Base-by-base conservation (phyloP, 441 rosid genomes). In the Corymbia citriodora region DNA sequence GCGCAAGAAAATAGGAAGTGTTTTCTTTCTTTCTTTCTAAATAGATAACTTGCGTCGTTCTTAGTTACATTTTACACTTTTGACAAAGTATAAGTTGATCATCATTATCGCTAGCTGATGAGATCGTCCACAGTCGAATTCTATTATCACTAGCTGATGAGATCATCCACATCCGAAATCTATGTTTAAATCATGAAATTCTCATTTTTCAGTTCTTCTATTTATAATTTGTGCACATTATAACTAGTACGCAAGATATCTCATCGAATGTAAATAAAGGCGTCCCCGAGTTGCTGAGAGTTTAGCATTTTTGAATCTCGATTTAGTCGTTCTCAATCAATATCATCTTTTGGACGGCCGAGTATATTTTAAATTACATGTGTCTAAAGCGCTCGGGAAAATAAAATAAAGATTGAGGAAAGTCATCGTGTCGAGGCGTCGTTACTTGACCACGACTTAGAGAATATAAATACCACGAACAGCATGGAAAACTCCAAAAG, bases 251-350 rank as follows among this genome's bases (percentile, higher is more conserved):
- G 8, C n/a, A 8, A 55, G 8, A 65, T 8, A n/a, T n/a, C 1
- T n/a, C 3, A 14, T 65, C 0, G 11, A 33, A 8, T 31, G 18
- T n/a, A n/a, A n/a, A n/a, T n/a, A 33, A 70, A 31, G 8, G 45
- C 0, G 3, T 17, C 49, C 3, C 13, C 3, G 15, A 3, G 48
- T 15, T 14, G 6, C 18, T 3, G 0, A 8, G 15, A 36, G 25
- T 18, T 6, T 36, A 36, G 48, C 48, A 10, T 12, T 18, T 4
- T 2, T 4, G 0, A 1, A 27, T 72, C 49, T 36, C 19, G 27
- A 10, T 33, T 10, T 3, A 36, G 49, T 40, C 45, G 5, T 12
- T 36, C 23, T 33, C 21, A 5, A 36, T 2, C 1, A 36, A 70
- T 72, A 23, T 10, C 82, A 8, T 65, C 25, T 18, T 25, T 70